Evolutionary conservation across 2,329 filamentous ascomycete species (phyloP).

Genomic region (Beauveria sp.): DNA sequence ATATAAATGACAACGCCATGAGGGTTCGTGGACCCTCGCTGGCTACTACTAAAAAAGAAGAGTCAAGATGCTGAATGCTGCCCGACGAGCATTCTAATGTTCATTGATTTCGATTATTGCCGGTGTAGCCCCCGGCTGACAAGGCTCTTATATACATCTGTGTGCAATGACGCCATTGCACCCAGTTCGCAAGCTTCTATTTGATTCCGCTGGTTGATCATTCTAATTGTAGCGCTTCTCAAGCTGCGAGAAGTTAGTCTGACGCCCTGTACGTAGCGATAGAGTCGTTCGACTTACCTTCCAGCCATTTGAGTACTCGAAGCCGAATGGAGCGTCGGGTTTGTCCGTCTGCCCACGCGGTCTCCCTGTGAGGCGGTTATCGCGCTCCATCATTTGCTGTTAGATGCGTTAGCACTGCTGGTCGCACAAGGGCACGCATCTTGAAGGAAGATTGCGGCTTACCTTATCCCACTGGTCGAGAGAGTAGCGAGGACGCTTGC

Average conservation of each 20-base stretch:
- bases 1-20: conserved; percentile 31
- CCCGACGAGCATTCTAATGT: background rate
- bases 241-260: conserved; percentile 29
- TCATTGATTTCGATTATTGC: conserved; percentile 7
- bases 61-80: background rate
- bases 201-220: background rate
- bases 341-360: conserved; percentile 51
- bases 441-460: conserved; percentile 19
- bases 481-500: conserved; percentile 52
- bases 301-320: conserved; percentile 58
- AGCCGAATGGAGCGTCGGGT: conserved; percentile 48
- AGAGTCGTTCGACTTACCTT: conserved; percentile 38
- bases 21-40: background rate
- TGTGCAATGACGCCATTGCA: background rate
- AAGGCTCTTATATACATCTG: conserved; percentile 12
- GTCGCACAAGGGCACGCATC: background rate
- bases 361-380: conserved; percentile 52
- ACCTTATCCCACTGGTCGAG: conserved; percentile 59
- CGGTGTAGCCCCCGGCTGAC: background rate
- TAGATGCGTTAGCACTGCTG: conserved; percentile 21
- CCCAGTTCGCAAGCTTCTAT: background rate
- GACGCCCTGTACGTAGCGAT: conserved; percentile 1
- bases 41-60: background rate
- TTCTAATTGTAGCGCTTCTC: conserved; percentile 45
- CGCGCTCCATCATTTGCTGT: conserved; percentile 61